Percentiles rank a stretch among this genome's conserved stretches.
phyloP scores from a whole-genome alignment of 2,329 filamentous ascomycete species.

The Diplodia scrobiculata region DNA sequence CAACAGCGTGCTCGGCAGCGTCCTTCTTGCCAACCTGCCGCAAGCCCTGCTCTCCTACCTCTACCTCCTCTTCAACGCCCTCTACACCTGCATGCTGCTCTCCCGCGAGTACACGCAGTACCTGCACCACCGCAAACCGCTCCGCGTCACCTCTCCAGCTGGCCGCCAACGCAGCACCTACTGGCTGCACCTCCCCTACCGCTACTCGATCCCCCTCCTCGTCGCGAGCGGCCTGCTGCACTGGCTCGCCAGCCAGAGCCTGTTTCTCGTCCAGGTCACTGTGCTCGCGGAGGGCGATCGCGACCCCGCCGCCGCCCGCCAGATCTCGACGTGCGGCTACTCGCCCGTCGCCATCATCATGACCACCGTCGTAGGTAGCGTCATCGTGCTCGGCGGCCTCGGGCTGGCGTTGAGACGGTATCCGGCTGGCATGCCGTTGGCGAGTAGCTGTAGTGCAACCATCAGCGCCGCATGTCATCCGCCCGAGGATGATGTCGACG shows the following conservation, averaged over 20 bases:
- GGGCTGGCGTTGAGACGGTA: constrained; percentile 31
- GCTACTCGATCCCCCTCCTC: constrained; percentile 44
- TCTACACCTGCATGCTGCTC: constrained; percentile 53
- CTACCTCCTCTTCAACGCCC: constrained; percentile 52
- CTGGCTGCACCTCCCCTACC: constrained; percentile 47
- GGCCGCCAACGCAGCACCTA: constrained; percentile 47
- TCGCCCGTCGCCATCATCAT: constrained; percentile 31
- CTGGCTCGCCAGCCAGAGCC: constrained; percentile 49
- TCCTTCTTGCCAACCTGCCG: constrained; percentile 1
- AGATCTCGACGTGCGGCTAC: constrained; percentile 29
- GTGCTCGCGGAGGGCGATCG: not conserved
- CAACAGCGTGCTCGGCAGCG: constrained; percentile 23
- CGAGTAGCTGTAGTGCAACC: constrained; percentile 37
- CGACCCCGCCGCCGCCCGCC: not conserved
- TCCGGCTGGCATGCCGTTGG: constrained; percentile 37
- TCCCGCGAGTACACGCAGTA: constrained; percentile 53
- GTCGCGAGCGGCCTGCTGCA: constrained; percentile 42
- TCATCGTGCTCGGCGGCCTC: constrained; percentile 31
- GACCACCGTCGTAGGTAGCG: constrained; percentile 28
- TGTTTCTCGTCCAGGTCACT: constrained; percentile 47
- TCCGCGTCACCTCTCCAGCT: constrained; percentile 45
- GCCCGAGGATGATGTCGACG: constrained; percentile 30
- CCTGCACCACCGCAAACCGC: constrained; percentile 37
- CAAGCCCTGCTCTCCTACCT: constrained; percentile 48
- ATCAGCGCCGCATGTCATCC: constrained; percentile 44